Percentiles rank a stretch among this genome's conserved stretches.
Conservation (phyloP, 2,329 filamentous ascomycete genomes). For the Calonectria fujianensis region DNA sequence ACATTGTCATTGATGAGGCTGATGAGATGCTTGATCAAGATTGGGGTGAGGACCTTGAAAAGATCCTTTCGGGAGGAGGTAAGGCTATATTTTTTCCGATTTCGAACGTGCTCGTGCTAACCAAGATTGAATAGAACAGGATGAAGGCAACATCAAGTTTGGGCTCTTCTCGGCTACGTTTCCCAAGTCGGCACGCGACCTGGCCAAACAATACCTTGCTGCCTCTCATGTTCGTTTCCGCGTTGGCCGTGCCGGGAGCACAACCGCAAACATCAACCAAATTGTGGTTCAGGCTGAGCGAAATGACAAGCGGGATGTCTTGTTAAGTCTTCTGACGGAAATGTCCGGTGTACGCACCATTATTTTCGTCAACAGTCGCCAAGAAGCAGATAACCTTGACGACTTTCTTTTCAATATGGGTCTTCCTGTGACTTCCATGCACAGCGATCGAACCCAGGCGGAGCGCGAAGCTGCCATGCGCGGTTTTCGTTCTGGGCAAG, state of each 20-base stretch:
- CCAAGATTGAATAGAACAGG: slow-evolving; percentile 75
- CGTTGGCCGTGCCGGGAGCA: slow-evolving; percentile 90
- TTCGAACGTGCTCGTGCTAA: slow-evolving; percentile 28
- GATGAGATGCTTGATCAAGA: slow-evolving; percentile 91
- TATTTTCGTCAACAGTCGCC: slow-evolving; percentile 91
- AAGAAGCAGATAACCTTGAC: slow-evolving; percentile 87
- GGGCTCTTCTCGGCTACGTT: slow-evolving; percentile 98
- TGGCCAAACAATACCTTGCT: slow-evolving; percentile 86
- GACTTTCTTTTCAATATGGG: slow-evolving; percentile 89
- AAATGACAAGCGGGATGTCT: slow-evolving; percentile 79
- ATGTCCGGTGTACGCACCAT: slow-evolving; percentile 86
- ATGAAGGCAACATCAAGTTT: slow-evolving; percentile 81
- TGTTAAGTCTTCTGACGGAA: slow-evolving; percentile 83
- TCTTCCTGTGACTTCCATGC: slow-evolving; percentile 91
- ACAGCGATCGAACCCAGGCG: slow-evolving; percentile 88
- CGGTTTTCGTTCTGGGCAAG: slow-evolving; percentile 83
- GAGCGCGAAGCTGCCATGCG: slow-evolving; percentile 96
- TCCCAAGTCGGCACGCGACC: slow-evolving; percentile 83
- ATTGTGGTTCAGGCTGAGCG: slow-evolving; percentile 81
- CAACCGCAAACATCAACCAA: slow-evolving; percentile 89
- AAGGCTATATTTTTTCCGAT: slow-evolving; percentile 59
- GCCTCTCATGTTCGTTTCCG: slow-evolving; percentile 86
- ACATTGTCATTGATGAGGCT: slow-evolving; percentile 92
- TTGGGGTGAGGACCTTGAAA: slow-evolving; percentile 85
- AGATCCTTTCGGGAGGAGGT: slow-evolving; percentile 89